Evolutionary conservation across 179 eudicot species (phyloP), one percentile per base, ranked within the genome.

Genomic region (Beta macrorhiza): DNA sequence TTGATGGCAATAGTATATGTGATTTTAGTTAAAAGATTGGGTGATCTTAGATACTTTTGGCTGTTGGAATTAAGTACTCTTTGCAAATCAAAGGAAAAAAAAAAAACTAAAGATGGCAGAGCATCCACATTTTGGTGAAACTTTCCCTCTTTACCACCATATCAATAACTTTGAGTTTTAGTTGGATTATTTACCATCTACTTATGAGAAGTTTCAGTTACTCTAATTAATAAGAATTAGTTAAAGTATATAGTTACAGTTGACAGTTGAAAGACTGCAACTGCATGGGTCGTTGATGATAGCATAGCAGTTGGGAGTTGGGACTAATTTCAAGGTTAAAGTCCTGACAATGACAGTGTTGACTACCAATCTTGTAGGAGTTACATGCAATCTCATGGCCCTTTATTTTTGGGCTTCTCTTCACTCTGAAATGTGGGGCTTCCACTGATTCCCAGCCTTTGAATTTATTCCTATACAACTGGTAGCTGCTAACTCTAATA

Each of bases 321-420:
- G 72, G 72, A 68, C 72, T 37, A 25, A 72, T 12, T 22, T 72
- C 44, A 72, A 53, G 76, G 17, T 72, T 72, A 71, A 32, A 72
- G 20, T 53, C 56, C 4, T 17, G 37, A 49, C 10, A 4, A 17
- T 11, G 37, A 72, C 2, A 72, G 19, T 71, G 72, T 67, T 42
- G 72, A 67, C 72, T 42, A 71, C 75, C 25, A 71, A 71, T 71
- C 29, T 45, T 49, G 53, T 19, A 5, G 14, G 20, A 70, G n/a
- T 7, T 17, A 0, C 49, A 42, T 47, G 55, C 17, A 9, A 45
- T 19, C 0, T 2, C 20, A 19, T 22, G 75, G 52, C 59, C 59
- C 75, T 49, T 72, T 72, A 52, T 72, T 72, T 71, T 22, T 69
- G 73, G 73, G 25, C 73, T 69, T 5, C 17, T 65, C 44, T 65